Base-by-base conservation (phyloP, 2,329 filamentous ascomycete genomes). In the Alternaria tenuissima region DNA sequence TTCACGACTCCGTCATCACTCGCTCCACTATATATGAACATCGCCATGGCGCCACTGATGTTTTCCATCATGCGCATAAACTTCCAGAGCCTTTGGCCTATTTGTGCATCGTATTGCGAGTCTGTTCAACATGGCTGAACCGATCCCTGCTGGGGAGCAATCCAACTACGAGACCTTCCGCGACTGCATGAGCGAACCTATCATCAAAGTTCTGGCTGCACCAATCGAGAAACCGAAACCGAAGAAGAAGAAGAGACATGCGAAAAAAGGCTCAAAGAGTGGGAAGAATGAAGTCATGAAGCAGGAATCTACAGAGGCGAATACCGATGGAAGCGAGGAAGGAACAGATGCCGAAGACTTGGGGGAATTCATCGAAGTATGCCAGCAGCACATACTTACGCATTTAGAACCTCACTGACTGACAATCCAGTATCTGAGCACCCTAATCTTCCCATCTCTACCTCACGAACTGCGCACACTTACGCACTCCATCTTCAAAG, bases 291-390 rank as follows among this genome's bases (percentile, higher is more conserved):
- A 57, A 9, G 56, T 58, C 11, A 47, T 44, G 16, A 47, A 24
- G 18, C 63, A 62, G 16, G 56, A 63, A 38, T 64, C 57, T 8
- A 36, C 24, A 7, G 36, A 47, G 12, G 26, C 57, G n/a, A 47
- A 58, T 14, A 52, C 16, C 52, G 44, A 39, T 8, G 79, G 76
- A 52, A 72, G 18, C 44, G 59, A 55, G 59, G 62, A 58, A 54
- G 14, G 46, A 68, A 53, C 54, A 72, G 81, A 87, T 66, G 86
- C 86, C 5, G 89, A 90, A 67, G 91, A 94, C 55, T 79, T 95
- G 22, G 86, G 87, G 26, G 93, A 96, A 1, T 96, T 96, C 78
- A 88, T 91, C 55, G 89, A 94, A 68, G 86, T 87, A 80, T 39
- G 22, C 7, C 28, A 24, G 18, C n/a, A 12, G 26, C 44, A 36